Evolutionary conservation across 2,329 filamentous ascomycete species (phyloP), one percentile per base, ranked within the genome.

Genomic region (Paraconiothyrium brasiliense): DNA sequence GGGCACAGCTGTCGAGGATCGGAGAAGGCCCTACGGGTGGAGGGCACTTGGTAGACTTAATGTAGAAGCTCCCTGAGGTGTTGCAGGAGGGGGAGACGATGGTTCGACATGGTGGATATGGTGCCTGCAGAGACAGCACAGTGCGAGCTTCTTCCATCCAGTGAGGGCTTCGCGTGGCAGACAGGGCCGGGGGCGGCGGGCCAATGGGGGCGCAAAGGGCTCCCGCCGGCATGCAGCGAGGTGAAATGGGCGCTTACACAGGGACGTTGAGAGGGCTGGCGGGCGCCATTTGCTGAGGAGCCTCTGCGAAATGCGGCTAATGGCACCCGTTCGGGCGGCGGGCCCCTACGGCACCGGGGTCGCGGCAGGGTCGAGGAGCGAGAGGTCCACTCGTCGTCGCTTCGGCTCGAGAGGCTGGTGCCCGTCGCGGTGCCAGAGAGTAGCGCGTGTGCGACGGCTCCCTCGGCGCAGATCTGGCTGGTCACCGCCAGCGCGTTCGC

Each of bases 31-130:
- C 71, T 76, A 71, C 76, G 76, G 79, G 76, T 77, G 71, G 74
- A 73, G 78, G 76, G 79, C 76, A 77, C 76, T 76, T 77, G 71
- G 66, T 66, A 61, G 70, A 73, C 66, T 76, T 81, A 79, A 79
- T 82, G 81, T 82, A 82, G 71, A 76, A 70, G 63, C 62, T 71
- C 67, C 67, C 64, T 59, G 64, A 71, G 48, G 71, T 58, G 71
- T 67, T 71, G 68, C 71, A 66, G 62, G 71, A 61, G 62, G 63
- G 75, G 73, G 74, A 73, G 69, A 72, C 68, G 71, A 66, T 69
- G 66, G 68, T 60, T 71, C 65, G 69, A 72, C 67, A 64, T 64
- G 73, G 68, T 76, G 69, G 74, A 68, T 69, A 61, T 64, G 48
- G 61, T 55, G 55, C 54, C 71, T 76, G 75, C 73, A 76, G 72